These are phyloP conservation scores for Sclerotinia nivalis DNA, from an alignment of 2,329 filamentous ascomycete species.

Conservation along the genomic window DNA sequence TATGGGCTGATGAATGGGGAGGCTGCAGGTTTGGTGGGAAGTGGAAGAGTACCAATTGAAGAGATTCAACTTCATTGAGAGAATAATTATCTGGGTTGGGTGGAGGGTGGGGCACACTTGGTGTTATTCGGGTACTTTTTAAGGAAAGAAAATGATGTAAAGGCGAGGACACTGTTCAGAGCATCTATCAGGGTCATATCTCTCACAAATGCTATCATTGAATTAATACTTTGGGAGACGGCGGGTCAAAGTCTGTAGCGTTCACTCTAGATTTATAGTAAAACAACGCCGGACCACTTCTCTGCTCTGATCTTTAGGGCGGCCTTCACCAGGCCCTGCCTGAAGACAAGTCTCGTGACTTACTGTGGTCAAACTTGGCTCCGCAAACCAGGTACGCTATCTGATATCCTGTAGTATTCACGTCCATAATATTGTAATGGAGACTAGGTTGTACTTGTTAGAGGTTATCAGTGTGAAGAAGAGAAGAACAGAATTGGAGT, in stretches of 20 bases:
- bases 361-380: not conserved
- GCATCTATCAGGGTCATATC: not conserved
- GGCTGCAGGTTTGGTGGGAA: conserved; percentile 1
- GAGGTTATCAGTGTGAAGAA: not conserved
- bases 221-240: not conserved
- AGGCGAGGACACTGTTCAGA: not conserved
- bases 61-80: not conserved
- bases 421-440: not conserved
- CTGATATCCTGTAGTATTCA: not conserved
- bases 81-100: too few species aligned
- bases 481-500: not conserved
- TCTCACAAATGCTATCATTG: not conserved
- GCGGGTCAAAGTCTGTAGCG: not conserved
- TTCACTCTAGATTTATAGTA: not conserved
- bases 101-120: too few species aligned
- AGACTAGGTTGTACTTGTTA: not conserved
- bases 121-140: too few species aligned
- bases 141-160: not conserved
- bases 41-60: not conserved
- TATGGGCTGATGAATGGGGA: conserved; percentile 30
- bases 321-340: too few species aligned
- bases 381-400: not conserved
- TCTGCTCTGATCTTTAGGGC: not conserved
- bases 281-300: not conserved
- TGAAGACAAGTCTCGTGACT: not conserved